Base-by-base conservation (phyloP, 441 rosid genomes). In the Pelargonium australe region DNA sequence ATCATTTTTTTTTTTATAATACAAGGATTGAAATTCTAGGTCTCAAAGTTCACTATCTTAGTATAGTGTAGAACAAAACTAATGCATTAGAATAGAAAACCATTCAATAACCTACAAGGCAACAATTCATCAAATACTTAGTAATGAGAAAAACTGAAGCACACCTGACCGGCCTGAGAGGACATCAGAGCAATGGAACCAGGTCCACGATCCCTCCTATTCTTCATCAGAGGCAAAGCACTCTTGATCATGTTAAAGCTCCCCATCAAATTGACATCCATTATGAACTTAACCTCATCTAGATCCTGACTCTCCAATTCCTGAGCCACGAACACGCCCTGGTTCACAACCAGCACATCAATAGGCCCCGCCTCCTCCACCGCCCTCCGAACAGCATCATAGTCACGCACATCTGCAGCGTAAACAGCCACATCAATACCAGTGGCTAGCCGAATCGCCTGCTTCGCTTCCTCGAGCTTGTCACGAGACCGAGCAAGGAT, bases 121-220 rank as follows among this genome's bases (percentile, higher is more conserved):
- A 45, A 10, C 11, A 45, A 45, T 13, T 45, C n/a, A 45, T 31
- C 37, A 31, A 31, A 31, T 31, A 45, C 51, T 13, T 45, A 45
- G 51, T 9, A 45, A 9, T 45, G 13, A 45, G 13, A 45, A 45
- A 8, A 45, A 13, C 37, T 31, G 17, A 49, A 49, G 28, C 17
- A 23, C 78, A 94, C 97, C 92, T 88, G 95, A 47, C 99, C 94
- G 0, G 92, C 96, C 72, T 91, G 97, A 49, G 99, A 91, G 0
- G 99, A 89, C 78, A 94, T 74, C 67, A 94, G 85, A 80, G 87
- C 81, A 14, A 94, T 87, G 0, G 95, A 91, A 1, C 76, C 87
- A 9, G 96, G 88, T 8, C 80, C 77, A 19, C 80, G 78, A 3
- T 72, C 83, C 58, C 69, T 69, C 77, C 97, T 84, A 3, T 70